Base-by-base conservation (phyloP, 2,329 filamentous ascomycete genomes). In the Monilinia fructicola region DNA sequence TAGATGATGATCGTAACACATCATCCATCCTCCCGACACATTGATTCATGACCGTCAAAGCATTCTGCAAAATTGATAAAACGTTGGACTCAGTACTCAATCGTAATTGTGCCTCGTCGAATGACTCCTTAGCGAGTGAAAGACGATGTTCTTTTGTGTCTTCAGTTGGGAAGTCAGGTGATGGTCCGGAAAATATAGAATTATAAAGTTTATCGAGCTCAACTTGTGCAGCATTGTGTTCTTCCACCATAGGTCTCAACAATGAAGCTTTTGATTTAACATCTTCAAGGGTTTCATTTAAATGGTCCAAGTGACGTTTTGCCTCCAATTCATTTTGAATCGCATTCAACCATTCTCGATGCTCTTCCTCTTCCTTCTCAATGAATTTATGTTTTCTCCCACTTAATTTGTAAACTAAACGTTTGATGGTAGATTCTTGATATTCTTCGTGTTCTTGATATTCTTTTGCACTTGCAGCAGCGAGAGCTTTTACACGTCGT, bases 341-440 rank as follows among this genome's bases (percentile, higher is more conserved):
- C 0, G 80, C 83, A 42, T 83, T 79, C 42, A 84, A 79, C 72
- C 85, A 86, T 68, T 85, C 83, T 53, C 77, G 75, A 73, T 85
- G 83, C 73, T 85, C 84, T 67, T 82, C 82, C 64, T 79, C 78
- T 28, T 82, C 81, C 54, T 77, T 79, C 28, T 78, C 78, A 18
- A 77, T 75, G 69, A 83, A 84, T 64, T 80, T 79, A 12, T 79
- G 81, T 50, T 78, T 78, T 67, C 80, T 80, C 44, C 84, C 81
- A 10, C 79, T 77, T 21, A 83, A 76, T 67, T 80, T 83, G 78
- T 83, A 82, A 53, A 80, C 76, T 71, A 83, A 83, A 59, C 83
- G 81, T 64, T 79, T 79, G 70, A 85, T 76, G 54, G 81, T 79
- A 61, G 80, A 82, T 75, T 85, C 81, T 65, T 82, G 81, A 73